Evolutionary conservation across 441 rosid species (phyloP), one percentile per base, ranked within the genome.

Genomic region (Isatis lusitanica): DNA sequence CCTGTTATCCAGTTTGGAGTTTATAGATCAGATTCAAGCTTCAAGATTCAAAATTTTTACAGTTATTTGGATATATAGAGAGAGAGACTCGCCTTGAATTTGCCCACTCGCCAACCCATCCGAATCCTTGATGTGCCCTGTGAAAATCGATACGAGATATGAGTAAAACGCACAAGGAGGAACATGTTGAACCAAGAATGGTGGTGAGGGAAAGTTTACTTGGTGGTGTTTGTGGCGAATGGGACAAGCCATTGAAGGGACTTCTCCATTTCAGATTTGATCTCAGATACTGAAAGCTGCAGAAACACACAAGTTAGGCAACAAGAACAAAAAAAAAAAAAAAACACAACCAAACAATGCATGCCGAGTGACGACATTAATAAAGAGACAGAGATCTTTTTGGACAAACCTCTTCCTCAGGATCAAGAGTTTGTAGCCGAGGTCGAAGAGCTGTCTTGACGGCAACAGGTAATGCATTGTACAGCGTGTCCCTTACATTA

Each of bases 41-140:
- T 42, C 65, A 48, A 15, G 9, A 40, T n/a, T 56, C 5, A 35
- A 4, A 7, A 42, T 2, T 4, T 30, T 4, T 30, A 7, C 11
- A 61, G 42, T 30, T 26, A 38, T 10, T 15, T 21, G 11, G 33
- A 42, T 9, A 24, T 12, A 21, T 10, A 52, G 24, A 59, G 61
- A 16, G 51, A 61, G 36, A 57, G 71, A 77, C 88, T 85, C 28
- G 88, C 98, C 92, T 90, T n/a, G 83, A 81, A 71, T 83, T 94
- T 35, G 99, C 99, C 99, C 99, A 95, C 85, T 94, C 98, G 79
- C 98, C 98, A 12, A 94, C 96, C 97, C 98, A 90, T 46, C 99
- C 99, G 11, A 95, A 95, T 47, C 96, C 97, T 82, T 95, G 99
- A 83, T 91, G 95, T 26, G 90, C 92, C 82, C 99, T 95, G 85